phyloP scores from a whole-genome alignment of 805 yeast genomes.

The Suhomyces kilbournensis region DNA sequence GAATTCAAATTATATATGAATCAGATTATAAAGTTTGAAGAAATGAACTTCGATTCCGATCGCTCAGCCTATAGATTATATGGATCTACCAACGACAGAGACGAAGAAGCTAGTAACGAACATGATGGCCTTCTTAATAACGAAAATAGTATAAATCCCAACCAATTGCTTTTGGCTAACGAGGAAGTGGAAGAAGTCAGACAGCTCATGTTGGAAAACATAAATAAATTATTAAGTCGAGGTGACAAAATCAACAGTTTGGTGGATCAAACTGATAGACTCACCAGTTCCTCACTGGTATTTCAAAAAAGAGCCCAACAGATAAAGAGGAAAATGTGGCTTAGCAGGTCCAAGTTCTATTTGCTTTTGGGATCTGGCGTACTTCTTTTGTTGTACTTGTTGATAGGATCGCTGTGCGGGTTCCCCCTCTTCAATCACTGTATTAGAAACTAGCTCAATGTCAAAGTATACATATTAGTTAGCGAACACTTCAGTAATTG shows the following conservation, averaged over 20 bases:
- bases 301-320: conserved; percentile 68
- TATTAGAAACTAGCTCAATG: conserved; percentile 8
- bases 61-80: conserved; percentile 27
- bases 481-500: neutral
- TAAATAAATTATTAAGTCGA: conserved; percentile 66
- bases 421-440: conserved; percentile 29
- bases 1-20: conserved; percentile 57
- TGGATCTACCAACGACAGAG: conserved; percentile 21
- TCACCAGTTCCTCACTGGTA: conserved; percentile 62
- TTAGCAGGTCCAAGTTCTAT: conserved; percentile 51
- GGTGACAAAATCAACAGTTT: conserved; percentile 72
- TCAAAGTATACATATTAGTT: conserved; percentile 18
- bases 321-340: conserved; percentile 68
- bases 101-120: conserved; percentile 10
- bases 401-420: conserved; percentile 53
- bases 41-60: conserved; percentile 40
- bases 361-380: conserved; percentile 17
- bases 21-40: conserved; percentile 55
- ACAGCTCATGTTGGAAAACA: conserved; percentile 68
- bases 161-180: conserved; percentile 39
- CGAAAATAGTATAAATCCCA: conserved; percentile 29
- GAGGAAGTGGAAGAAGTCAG: conserved; percentile 64
- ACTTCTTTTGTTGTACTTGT: conserved; percentile 39
- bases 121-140: conserved; percentile 12
- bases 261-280: conserved; percentile 75